Conservation (phyloP, 1,284 basidiomycete genomes). For the Marasmius sp. region DNA sequence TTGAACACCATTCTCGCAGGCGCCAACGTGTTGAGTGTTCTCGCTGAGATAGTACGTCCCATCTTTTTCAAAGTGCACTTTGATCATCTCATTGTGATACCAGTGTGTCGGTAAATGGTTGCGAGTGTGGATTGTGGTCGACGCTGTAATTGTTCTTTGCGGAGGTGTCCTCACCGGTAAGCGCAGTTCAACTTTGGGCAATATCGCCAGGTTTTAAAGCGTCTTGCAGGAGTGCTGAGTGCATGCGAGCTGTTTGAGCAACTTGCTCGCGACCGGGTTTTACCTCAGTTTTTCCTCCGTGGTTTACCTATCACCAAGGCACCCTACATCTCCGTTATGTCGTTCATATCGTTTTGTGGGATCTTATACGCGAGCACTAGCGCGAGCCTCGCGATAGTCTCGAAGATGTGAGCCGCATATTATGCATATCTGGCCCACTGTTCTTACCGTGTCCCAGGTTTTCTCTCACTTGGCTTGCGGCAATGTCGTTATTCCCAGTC, state of each 20-base stretch:
- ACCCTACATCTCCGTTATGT: conserved; percentile 51
- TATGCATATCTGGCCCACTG: not conserved
- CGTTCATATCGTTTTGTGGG: conserved; percentile 50
- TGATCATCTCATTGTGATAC: not conserved
- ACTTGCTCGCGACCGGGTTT: conserved; percentile 55
- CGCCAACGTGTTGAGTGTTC: conserved; percentile 58
- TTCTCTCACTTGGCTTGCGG: conserved; percentile 61
- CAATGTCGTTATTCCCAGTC: conserved; percentile 65
- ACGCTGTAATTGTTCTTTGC: conserved; percentile 65
- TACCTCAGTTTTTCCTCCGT: conserved; percentile 54
- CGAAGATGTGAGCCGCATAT: conserved; percentile 47
- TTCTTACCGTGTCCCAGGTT: conserved; percentile 36
- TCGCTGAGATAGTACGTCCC: conserved; percentile 49
- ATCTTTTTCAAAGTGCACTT: conserved; percentile 7
- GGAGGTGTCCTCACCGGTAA: conserved; percentile 69
- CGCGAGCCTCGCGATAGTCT: conserved; percentile 51
- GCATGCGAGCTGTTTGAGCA: conserved; percentile 60
- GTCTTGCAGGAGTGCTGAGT: conserved; percentile 48
- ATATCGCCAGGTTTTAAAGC: conserved; percentile 1
- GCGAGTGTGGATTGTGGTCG: conserved; percentile 57
- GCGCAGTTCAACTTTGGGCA: not conserved
- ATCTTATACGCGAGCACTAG: conserved; percentile 60
- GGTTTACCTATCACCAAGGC: conserved; percentile 51
- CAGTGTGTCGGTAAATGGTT: conserved; percentile 60
- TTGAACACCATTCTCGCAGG: conserved; percentile 44